Conservation (phyloP, 2,329 filamentous ascomycete species). For the Ceratocystis lukuohia region DNA sequence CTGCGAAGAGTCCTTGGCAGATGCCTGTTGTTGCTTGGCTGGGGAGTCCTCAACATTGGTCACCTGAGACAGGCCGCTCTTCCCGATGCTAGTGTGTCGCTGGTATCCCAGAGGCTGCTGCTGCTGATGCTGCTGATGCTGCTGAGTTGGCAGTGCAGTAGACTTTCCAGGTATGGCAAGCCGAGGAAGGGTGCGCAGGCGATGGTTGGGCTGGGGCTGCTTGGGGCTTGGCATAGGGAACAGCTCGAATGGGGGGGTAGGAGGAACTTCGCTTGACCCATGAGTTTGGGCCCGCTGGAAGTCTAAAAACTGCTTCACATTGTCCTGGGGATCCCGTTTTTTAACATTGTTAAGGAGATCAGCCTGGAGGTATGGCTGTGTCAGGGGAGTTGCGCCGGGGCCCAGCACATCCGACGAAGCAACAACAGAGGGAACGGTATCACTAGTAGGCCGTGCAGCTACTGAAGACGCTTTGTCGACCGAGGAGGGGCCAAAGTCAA, state of each 20-base stretch:
- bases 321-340: slow-evolving; percentile 73
- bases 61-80: slow-evolving; percentile 14
- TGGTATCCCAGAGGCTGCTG: slow-evolving; percentile 22
- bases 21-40: not conserved
- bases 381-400: slow-evolving; percentile 46
- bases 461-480: not conserved
- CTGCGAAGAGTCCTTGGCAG: slow-evolving; percentile 30
- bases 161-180: slow-evolving; percentile 42
- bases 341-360: slow-evolving; percentile 56
- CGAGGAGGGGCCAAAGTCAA: slow-evolving; percentile 33
- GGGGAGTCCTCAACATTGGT: slow-evolving; percentile 16
- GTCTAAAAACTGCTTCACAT: slow-evolving; percentile 77
- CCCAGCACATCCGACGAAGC: slow-evolving; percentile 86
- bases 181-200: slow-evolving; percentile 47
- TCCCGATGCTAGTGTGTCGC: slow-evolving; percentile 9
- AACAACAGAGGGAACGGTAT: slow-evolving; percentile 67
- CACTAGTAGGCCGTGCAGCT: slow-evolving; percentile 33
- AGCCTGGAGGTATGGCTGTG: slow-evolving; percentile 56
- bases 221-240: slow-evolving; percentile 31
- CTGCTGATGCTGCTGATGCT: slow-evolving; percentile 14
- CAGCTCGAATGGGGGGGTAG: slow-evolving; percentile 57
- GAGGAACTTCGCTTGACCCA: slow-evolving; percentile 43
- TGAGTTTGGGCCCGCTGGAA: slow-evolving; percentile 54
- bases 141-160: slow-evolving; percentile 21
- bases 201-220: slow-evolving; percentile 31